Base-by-base conservation (phyloP, 176 grass and related monocot species). In the Lolium rigidum region DNA sequence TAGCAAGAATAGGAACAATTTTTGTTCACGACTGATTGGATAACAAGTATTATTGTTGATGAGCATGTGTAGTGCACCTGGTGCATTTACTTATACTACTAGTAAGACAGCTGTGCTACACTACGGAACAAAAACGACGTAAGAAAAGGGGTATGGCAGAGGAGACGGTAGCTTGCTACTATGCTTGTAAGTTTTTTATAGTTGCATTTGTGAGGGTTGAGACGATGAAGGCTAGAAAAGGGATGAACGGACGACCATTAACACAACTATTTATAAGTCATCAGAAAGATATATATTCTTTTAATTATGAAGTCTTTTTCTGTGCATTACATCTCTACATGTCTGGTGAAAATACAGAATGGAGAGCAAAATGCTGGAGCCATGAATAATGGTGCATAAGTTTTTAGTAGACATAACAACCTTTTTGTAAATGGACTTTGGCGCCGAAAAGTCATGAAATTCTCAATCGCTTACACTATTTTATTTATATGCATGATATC, bases 291-390 rank as follows among this genome's bases (percentile, higher is more conserved):
- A 52, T 52, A 52, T 52, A n/a, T n/a, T n/a, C n/a, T n/a, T n/a
- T 52, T 52, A 41, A 51, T 10, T 4, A 15, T 70, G 64, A 43
- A 9, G 7, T 25, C 41, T 48, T 61, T 64, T 80, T 54, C 13
- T 49, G 37, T 83, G 72, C 83, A 65, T 12, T 70, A 56, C 58
- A 76, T 74, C 54, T 74, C 54, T 82, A 17, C 66, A 57, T 26
- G 9, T 44, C 21, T 61, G 52, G 37, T 83, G 67, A 73, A 72
- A 71, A 26, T 59, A 59, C 56, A 38, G 51, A 59, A 57, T 6
- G n/a, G n/a, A 3, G 1, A 58, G 66, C 10, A 35, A 41, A 82
- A 41, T 70, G 6, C 26, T 21, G 35, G 59, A 25, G 41, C 16
- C 14, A 18, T 39, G 25, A 39, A 39, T 15, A 69, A 51, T 55